Evolutionary conservation across 495 filamentous ascomycete species (phyloP), one percentile per base, ranked within the genome.

Genomic region (Zalerion maritima): DNA sequence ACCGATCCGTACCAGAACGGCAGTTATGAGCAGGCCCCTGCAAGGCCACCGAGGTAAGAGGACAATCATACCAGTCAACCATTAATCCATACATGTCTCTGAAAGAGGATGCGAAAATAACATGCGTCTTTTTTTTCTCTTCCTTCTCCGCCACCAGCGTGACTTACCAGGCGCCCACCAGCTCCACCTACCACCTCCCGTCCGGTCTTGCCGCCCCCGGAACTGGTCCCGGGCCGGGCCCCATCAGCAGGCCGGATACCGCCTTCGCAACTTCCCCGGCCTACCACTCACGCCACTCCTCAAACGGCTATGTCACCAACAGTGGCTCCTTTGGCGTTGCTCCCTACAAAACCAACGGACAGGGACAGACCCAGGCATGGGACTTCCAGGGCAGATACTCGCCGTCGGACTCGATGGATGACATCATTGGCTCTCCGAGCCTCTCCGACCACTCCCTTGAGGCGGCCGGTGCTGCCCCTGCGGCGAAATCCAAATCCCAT

Each of bases 371-470:
- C 5, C 51, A 52, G 25, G 35, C 37, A 10, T 62, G 60, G 60
- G 57, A 60, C 12, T 45, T 40, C 5, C 54, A 48, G 21, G 38
- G 33, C 31, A 46, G 41, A 39, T 62, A 58, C 36, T 65, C 61
- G 18, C 57, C 59, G 1, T 42, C 56, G 21, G 60, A 62, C 36
- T 62, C 61, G 17, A 42, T 62, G 32, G 61, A 65, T 44, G 61
- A 65, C 33, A 49, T 62, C 19, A 47, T 58, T 41, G 42, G 35
- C 13, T 58, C 55, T 28, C 43, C 55, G 15, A 54, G 49, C 42
- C 34, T 58, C 11, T 61, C 56, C 22, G 59, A 63, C 35, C 58
- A 57, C 39, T 52, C 52, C 12, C 37, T 54, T 33, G 57, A 64
- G 21, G 55, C 48, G 28, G 35, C 30, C 31, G 34, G 57, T 22